phyloP scores from a whole-genome alignment of 129 eudicot species.

The Logfia minima region DNA sequence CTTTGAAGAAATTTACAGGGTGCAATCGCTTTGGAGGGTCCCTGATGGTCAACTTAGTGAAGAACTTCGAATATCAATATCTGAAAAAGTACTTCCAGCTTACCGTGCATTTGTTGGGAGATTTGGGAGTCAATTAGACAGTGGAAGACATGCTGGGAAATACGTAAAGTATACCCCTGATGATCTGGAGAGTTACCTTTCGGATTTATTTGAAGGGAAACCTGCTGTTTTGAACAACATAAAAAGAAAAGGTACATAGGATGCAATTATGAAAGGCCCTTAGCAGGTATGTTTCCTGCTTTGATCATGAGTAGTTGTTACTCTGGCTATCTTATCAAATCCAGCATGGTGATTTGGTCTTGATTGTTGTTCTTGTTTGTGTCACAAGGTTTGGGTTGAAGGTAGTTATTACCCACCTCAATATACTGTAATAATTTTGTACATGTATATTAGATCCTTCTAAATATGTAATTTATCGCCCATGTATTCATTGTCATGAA shows the following conservation, averaged over 20 bases:
- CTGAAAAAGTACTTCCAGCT: constrained; percentile 88
- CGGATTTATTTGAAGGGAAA: constrained; percentile 80
- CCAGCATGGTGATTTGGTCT: constrained; percentile 38
- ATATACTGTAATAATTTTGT: constrained; percentile 59
- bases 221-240: constrained; percentile 66
- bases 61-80: constrained; percentile 93
- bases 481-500: constrained; percentile 29
- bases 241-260: constrained; percentile 76
- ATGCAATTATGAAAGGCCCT: constrained; percentile 33
- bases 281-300: constrained; percentile 47
- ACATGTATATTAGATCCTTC: constrained; percentile 52
- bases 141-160: constrained; percentile 82
- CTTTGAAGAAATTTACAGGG: constrained; percentile 86
- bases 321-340: constrained; percentile 20
- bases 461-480: constrained; percentile 35
- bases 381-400: constrained; percentile 44
- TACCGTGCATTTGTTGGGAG: constrained; percentile 86
- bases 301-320: constrained; percentile 30
- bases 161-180: constrained; percentile 78
- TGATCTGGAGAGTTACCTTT: constrained; percentile 76
- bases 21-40: constrained; percentile 85
- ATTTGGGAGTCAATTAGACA: constrained; percentile 82
- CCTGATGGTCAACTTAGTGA: constrained; percentile 88
- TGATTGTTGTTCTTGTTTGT: constrained; percentile 29
- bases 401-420: constrained; percentile 34